A percentile compares a stretch with the other conserved stretches of the same genome.
phyloP scores from a whole-genome alignment of 2,329 filamentous ascomycete genomes.

The Fusarium sp. region DNA sequence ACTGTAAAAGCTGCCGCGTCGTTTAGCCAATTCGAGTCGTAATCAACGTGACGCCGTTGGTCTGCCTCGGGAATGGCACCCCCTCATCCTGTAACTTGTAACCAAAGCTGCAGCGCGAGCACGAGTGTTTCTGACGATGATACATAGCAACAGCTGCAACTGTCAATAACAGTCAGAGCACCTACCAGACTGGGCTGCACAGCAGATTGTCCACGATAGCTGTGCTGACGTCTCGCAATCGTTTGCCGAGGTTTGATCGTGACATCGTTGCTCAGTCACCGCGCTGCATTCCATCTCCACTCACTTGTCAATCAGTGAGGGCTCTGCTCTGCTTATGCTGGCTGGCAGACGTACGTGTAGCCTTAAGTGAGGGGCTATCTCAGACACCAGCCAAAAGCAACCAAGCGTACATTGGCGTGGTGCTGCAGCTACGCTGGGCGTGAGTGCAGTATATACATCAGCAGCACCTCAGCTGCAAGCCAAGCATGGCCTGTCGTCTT shows the following conservation, averaged over 20 bases:
- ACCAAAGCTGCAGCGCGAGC: not conserved
- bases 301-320: not conserved
- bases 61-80: slow-evolving; percentile 23
- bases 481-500: not conserved
- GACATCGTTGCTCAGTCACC: not conserved
- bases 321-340: slow-evolving; percentile 4
- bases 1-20: slow-evolving; percentile 10
- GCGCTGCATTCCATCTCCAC: not conserved
- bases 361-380: slow-evolving; percentile 21
- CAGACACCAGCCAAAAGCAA: slow-evolving; percentile 18
- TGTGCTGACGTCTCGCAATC: not conserved
- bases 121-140: too few relatives aligned
- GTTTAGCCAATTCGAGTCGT: slow-evolving; percentile 26
- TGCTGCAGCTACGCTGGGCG: slow-evolving; percentile 30
- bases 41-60: slow-evolving; percentile 29
- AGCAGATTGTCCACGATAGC: not conserved
- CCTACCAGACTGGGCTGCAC: not conserved
- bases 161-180: not conserved
- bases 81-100: slow-evolving; percentile 18
- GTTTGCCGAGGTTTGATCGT: not conserved
- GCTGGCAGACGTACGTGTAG: not conserved
- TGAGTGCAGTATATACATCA: not conserved
- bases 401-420: slow-evolving; percentile 9
- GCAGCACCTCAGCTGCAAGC: not conserved
- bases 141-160: not conserved